phyloP scores from a whole-genome alignment of 2,329 filamentous ascomycete genomes.

The Magnaporthiopsis rhizophila region DNA sequence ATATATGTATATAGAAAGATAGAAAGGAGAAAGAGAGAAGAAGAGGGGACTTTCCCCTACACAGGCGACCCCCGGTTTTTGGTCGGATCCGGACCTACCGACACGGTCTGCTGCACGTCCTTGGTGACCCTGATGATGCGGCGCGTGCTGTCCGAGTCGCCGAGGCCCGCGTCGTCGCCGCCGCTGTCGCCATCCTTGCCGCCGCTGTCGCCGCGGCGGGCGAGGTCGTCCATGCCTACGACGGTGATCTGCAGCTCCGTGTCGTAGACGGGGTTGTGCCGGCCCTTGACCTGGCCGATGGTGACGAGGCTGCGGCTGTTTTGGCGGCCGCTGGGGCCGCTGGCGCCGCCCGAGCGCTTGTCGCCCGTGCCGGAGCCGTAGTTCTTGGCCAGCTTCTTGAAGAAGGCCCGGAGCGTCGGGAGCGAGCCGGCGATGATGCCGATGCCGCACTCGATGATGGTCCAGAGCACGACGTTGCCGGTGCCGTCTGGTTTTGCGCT shows the following conservation, averaged over 20 bases:
- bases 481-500: conserved; percentile 7
- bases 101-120: neutral
- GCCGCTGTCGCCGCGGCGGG: neutral
- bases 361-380: neutral
- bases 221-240: neutral
- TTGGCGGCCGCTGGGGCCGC: neutral
- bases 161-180: neutral
- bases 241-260: conserved; percentile 3
- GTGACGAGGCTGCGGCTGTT: neutral
- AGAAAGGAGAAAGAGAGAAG: no score
- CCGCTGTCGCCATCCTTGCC: neutral
- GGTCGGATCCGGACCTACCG: no score
- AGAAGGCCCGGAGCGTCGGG: conserved; percentile 7
- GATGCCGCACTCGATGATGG: conserved; percentile 28
- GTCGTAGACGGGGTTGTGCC: conserved; percentile 1
- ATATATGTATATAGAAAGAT: no score
- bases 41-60: neutral
- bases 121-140: conserved; percentile 1
- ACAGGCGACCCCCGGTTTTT: neutral
- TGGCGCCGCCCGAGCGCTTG: neutral
- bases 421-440: conserved; percentile 28
- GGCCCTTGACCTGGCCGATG: conserved; percentile 1
- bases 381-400: conserved; percentile 8
- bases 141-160: neutral
- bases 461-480: conserved; percentile 39